Conservation (phyloP, 1,284 basidiomycete species). For the Amylostereum areolatum region DNA sequence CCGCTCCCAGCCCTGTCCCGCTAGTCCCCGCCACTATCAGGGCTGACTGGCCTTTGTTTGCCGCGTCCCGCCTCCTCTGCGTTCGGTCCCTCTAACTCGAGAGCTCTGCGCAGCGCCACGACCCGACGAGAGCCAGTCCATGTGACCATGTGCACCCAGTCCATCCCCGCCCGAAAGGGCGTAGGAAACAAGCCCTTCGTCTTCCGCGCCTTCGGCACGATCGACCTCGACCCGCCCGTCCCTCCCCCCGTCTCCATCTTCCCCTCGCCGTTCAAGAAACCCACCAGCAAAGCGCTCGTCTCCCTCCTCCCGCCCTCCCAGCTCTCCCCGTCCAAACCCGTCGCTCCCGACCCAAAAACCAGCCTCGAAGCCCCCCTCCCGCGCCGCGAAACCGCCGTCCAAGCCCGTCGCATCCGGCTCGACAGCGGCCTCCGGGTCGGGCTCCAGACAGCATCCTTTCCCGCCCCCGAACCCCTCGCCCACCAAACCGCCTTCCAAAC, state of each 20-base stretch:
- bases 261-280: not conserved
- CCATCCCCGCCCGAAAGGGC: slow-evolving; percentile 45
- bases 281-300: not conserved
- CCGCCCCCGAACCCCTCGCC: not conserved
- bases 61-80: not conserved
- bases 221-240: slow-evolving; percentile 15
- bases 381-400: not conserved
- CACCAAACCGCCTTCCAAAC: slow-evolving; percentile 1
- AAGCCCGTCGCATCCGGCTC: not conserved
- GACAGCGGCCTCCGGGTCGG: not conserved
- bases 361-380: not conserved
- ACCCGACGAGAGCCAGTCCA: slow-evolving; percentile 46
- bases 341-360: not conserved
- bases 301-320: not conserved
- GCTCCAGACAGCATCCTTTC: not conserved
- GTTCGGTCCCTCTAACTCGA: not conserved
- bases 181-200: slow-evolving; percentile 52
- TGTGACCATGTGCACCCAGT: slow-evolving; percentile 49
- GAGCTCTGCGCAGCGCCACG: slow-evolving; percentile 39
- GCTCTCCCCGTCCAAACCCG: not conserved
- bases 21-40: not conserved
- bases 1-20: no score
- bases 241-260: slow-evolving; percentile 6
- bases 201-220: slow-evolving; percentile 43
- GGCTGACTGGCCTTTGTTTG: slow-evolving; percentile 2